Conservation (phyloP, 306 rosid species). For the Malus asiatica region DNA sequence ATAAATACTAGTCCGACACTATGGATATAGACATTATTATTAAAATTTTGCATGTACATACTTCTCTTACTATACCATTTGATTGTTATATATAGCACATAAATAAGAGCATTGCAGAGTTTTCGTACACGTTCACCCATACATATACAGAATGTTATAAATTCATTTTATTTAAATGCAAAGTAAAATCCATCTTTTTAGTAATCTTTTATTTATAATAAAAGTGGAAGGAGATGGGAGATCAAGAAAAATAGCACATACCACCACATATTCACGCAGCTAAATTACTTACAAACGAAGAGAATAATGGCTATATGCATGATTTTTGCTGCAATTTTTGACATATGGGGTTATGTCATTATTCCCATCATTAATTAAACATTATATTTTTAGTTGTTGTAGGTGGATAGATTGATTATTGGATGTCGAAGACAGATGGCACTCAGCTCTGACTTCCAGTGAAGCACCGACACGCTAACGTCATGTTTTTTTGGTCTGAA, state of each 20-base stretch:
- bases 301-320: background rate
- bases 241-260: background rate
- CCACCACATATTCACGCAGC: background rate
- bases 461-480: conserved; percentile 24
- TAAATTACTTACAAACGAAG: background rate
- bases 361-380: background rate
- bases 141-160: no score
- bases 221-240: background rate
- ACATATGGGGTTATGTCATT: no score
- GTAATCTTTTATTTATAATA: no score
- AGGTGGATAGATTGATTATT: background rate
- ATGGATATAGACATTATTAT: background rate
- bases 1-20: background rate
- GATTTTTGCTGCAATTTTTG: background rate
- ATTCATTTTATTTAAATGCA: background rate
- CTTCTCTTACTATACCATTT: background rate
- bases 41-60: conserved; percentile 1
- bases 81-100: no score
- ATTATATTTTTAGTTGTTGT: background rate
- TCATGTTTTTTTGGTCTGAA: background rate
- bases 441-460: background rate
- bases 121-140: no score
- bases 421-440: background rate
- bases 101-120: no score
- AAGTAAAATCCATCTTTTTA: background rate